phyloP scores from a whole-genome alignment of 306 rosid genomes.

The Rubus idaeus region DNA sequence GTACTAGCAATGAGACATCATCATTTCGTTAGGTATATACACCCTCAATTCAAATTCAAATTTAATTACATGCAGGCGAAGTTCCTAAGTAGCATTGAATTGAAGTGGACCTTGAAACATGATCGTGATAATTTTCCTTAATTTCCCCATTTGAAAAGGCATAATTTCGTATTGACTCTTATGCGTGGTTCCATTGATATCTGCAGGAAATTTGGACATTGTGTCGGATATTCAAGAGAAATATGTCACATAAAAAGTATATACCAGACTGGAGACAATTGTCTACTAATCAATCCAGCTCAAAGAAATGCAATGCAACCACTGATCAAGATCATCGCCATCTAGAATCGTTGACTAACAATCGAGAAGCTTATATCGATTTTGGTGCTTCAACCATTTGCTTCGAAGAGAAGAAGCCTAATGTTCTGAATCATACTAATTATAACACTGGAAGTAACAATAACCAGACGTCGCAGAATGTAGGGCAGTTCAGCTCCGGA shows the following conservation, averaged over 20 bases:
- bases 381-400: constrained; percentile 36
- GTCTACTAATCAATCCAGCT: constrained; percentile 32
- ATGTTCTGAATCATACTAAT: constrained; percentile 4
- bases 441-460: constrained; percentile 2
- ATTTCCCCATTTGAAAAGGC: background rate
- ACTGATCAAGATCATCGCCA: background rate
- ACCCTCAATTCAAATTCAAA: background rate
- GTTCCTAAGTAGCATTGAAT: background rate
- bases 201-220: constrained; percentile 95
- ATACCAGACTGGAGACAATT: constrained; percentile 47
- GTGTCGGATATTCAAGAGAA: constrained; percentile 80
- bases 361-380: constrained; percentile 50
- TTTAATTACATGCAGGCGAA: background rate
- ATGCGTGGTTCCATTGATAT: background rate
- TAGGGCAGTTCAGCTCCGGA: constrained; percentile 26
- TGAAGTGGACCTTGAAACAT: background rate
- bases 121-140: background rate
- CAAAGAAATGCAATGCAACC: constrained; percentile 17
- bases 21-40: background rate
- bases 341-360: constrained; percentile 14
- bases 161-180: background rate
- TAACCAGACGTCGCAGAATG: constrained; percentile 24
- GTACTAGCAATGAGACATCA: background rate
- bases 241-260: constrained; percentile 49
- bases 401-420: constrained; percentile 42